phyloP scores from a whole-genome alignment of 2,329 filamentous ascomycete species.

The Magnaporthiopsis incrustans region DNA sequence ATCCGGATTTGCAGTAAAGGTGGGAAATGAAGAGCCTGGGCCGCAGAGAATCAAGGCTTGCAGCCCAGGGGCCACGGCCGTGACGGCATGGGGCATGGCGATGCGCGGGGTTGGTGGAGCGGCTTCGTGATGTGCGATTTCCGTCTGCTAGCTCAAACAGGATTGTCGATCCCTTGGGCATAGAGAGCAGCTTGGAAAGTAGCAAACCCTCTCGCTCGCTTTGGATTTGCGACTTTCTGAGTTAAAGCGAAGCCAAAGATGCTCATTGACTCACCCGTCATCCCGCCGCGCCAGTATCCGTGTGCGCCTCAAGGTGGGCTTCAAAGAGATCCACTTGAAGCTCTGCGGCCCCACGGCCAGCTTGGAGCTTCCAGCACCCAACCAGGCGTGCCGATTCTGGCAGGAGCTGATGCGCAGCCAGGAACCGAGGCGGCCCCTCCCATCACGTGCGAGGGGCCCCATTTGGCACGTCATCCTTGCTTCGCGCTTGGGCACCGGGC shows the following conservation, averaged over 20 bases:
- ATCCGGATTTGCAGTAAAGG: slow-evolving; percentile 72
- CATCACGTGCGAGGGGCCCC: neutral
- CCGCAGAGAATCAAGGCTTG: slow-evolving; percentile 79
- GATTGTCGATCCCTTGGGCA: too few species aligned
- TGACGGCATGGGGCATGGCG: slow-evolving; percentile 66
- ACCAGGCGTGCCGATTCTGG: neutral
- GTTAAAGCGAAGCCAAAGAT: neutral
- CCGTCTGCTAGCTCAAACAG: too few species aligned
- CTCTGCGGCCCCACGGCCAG: neutral
- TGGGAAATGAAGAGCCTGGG: slow-evolving; percentile 72
- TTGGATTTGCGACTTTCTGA: neutral
- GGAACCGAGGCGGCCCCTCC: neutral
- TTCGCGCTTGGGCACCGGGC: neutral
- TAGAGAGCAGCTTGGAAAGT: too few species aligned
- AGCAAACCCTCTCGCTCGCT: neutral
- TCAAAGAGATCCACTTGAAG: neutral
- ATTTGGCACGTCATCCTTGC: neutral
- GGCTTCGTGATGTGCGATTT: neutral
- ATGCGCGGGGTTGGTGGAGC: neutral
- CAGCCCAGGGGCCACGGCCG: slow-evolving; percentile 67
- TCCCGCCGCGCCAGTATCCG: neutral
- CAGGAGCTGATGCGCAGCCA: neutral
- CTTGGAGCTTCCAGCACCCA: neutral
- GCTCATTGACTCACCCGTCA: neutral
- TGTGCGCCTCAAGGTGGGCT: neutral